Conservation (phyloP, 495 filamentous ascomycete species). For the Penicillium flavigenum region DNA sequence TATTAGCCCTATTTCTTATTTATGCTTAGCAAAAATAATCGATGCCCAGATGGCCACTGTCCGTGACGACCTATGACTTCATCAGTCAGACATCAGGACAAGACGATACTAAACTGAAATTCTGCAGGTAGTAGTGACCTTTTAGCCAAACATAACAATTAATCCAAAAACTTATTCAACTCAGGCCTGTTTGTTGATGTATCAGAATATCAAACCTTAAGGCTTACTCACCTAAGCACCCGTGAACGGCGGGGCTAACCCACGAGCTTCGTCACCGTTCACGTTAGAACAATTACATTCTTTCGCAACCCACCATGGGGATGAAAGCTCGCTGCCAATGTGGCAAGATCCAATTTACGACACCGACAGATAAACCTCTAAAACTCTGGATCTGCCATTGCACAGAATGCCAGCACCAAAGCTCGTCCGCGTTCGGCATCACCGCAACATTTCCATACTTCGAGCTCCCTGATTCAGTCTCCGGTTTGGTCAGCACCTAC, state of each 20-base stretch:
- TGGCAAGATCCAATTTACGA: slow-evolving; percentile 59
- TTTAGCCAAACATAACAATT: not conserved
- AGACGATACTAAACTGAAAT: too few species aligned
- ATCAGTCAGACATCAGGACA: too few species aligned
- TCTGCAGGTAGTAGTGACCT: too few species aligned
- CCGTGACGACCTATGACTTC: too few species aligned
- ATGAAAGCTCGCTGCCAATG: slow-evolving; percentile 64
- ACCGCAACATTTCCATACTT: slow-evolving; percentile 67
- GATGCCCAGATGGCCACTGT: too few species aligned
- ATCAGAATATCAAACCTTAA: too few species aligned
- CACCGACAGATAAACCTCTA: slow-evolving; percentile 47
- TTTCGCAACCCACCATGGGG: slow-evolving; percentile 19
- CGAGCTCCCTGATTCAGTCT: slow-evolving; percentile 40
- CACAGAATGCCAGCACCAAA: slow-evolving; percentile 63
- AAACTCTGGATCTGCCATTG: slow-evolving; percentile 70
- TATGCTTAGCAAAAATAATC: not conserved
- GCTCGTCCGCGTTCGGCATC: slow-evolving; percentile 65
- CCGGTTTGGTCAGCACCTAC: slow-evolving; percentile 43
- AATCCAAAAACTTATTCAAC: not conserved
- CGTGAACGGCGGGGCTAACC: too few species aligned
- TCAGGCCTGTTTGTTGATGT: too few species aligned
- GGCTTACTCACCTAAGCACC: too few species aligned
- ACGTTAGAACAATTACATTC: not conserved
- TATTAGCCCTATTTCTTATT: not conserved
- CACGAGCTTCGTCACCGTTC: not conserved